Conservation (phyloP, 2,329 filamentous ascomycete species). For the Sarocladium strictum region DNA sequence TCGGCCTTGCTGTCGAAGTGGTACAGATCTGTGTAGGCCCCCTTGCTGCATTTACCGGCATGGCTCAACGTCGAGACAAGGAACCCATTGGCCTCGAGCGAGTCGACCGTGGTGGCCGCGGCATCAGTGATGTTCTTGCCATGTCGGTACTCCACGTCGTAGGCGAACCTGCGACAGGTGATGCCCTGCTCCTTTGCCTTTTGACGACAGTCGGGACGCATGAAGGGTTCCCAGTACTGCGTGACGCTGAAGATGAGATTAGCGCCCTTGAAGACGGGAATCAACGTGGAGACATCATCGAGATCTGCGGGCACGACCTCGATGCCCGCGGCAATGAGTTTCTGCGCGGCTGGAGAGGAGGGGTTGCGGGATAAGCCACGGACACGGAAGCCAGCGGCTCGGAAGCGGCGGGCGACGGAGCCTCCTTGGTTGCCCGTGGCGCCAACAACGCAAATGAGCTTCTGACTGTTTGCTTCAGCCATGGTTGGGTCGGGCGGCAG, state of each 20-base stretch:
- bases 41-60: constrained; percentile 31
- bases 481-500: no score
- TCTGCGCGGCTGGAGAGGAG: constrained; percentile 24
- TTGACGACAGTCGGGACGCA: constrained; percentile 9
- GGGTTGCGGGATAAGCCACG: constrained; percentile 35
- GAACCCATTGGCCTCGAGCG: constrained; percentile 27
- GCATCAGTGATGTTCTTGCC: constrained; percentile 16
- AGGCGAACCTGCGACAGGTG: constrained; percentile 13
- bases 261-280: constrained; percentile 28
- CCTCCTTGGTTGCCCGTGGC: constrained; percentile 43
- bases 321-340: constrained; percentile 23
- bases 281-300: constrained; percentile 24
- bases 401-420: constrained; percentile 30
- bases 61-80: constrained; percentile 41
- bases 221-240: constrained; percentile 17
- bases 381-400: constrained; percentile 6
- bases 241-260: constrained; percentile 31
- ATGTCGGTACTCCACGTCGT: constrained; percentile 14
- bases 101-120: constrained; percentile 12
- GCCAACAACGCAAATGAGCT: constrained; percentile 36
- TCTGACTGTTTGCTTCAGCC: constrained; percentile 14
- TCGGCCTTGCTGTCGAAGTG: constrained; percentile 45
- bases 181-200: constrained; percentile 9
- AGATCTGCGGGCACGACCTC: constrained; percentile 30
- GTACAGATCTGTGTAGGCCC: constrained; percentile 36